Base-by-base conservation (phyloP, 495 filamentous ascomycete genomes). In the Penicillium canariense region DNA sequence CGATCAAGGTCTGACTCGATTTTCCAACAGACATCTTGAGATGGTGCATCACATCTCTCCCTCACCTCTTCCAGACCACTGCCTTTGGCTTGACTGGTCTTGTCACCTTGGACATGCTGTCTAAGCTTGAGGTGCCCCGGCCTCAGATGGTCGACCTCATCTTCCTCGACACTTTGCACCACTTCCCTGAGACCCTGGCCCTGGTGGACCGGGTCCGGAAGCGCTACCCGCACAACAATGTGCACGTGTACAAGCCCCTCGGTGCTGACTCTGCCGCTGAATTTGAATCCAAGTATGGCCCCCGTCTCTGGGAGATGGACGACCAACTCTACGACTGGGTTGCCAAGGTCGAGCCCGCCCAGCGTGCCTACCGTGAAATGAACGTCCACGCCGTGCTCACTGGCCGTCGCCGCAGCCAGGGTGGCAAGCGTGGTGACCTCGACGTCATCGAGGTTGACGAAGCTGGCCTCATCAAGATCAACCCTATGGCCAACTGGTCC, bases 121-220 rank as follows among this genome's bases (percentile, higher is more conserved):
- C 92, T 55, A 90, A 91, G 67, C 77, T 97, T 61, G 82, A 89
- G 55, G 74, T 83, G 25, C 85, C 88, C 48, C 80, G 81, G 7
- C 81, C 86, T 10, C 73, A 78, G 36, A 77, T 83, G 44, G 84
- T 96, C 57, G 91, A 97, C 65, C 82, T 95, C 46, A 89, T 98
- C 74, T 98, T 97, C 82, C 86, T 97, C 60, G 91, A 98, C 75
- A 98, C 94, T 22, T 82, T 96, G 9, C 87, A 97, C 75, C 94
- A 98, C 77, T 98, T 98, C 73, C 66, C 84, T 45, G 93, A 98
- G 74, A 98, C 95, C 14, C 80, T 89, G 27, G 79, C 82, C 46
- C 82, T 98, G 4, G 85, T 97, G 38, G 85, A 93, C 62, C 82
- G 84, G 36, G 85, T 96, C 53, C 83, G 83, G 64, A 77, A 78